phyloP scores from a whole-genome alignment of 192 early-diverging fungal species.

The Obelidium mucronatum region DNA sequence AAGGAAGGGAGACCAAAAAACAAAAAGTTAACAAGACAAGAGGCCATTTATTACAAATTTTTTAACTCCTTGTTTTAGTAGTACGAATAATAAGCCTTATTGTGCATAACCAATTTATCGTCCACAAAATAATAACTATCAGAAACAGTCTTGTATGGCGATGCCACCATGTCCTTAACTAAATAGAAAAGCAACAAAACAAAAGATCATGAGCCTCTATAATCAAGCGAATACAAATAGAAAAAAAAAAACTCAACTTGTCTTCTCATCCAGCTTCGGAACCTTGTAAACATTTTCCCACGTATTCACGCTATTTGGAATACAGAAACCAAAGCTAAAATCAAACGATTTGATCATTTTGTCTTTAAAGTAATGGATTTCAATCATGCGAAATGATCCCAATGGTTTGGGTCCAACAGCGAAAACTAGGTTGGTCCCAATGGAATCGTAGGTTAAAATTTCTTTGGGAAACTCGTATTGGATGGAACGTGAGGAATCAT shows the following conservation, averaged over 20 bases:
- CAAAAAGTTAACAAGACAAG: no score
- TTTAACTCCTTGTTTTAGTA: neutral
- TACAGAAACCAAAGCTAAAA: conserved; percentile 68
- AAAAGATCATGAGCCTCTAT: neutral
- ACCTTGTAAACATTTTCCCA: conserved; percentile 61
- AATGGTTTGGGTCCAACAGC: conserved; percentile 55
- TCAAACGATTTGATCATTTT: conserved; percentile 62
- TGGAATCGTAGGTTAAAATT: conserved; percentile 13
- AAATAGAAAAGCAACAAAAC: conserved; percentile 20
- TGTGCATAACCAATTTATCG: conserved; percentile 61
- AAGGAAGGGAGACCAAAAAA: no score
- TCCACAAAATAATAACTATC: conserved; percentile 70
- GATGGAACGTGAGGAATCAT: conserved; percentile 31
- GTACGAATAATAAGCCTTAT: conserved; percentile 61
- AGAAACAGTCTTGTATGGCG: conserved; percentile 47
- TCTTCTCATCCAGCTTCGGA: conserved; percentile 37
- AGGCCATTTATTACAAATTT: neutral
- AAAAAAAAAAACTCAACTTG: conserved; percentile 32
- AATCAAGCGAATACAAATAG: conserved; percentile 20
- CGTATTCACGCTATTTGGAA: conserved; percentile 61
- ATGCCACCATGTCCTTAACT: conserved; percentile 57
- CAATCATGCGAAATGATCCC: conserved; percentile 61
- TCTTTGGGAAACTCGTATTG: conserved; percentile 24
- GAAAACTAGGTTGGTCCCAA: conserved; percentile 54
- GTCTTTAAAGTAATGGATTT: conserved; percentile 53